A percentile compares a stretch with the other conserved stretches of the same genome.
Conservation (phyloP, 2,329 filamentous ascomycete genomes). For the Cercospora beticola region DNA sequence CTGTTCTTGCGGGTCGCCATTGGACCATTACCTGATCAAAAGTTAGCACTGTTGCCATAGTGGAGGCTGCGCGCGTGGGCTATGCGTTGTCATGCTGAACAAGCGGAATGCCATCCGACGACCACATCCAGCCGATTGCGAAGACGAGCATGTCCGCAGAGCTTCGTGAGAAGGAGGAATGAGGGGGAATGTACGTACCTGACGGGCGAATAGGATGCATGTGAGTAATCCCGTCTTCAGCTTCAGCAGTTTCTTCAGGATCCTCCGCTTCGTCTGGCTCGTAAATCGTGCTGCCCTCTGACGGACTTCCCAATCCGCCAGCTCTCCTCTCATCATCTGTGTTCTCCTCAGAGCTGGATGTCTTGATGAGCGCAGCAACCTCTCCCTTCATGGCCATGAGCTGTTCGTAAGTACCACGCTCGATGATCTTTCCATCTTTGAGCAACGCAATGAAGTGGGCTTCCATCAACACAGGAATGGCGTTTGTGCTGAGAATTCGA, state of each 20-base stretch:
- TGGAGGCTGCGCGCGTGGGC: background rate
- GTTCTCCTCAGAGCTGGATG: conserved; percentile 59
- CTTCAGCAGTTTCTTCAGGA: conserved; percentile 55
- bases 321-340: conserved; percentile 25
- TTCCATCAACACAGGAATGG: conserved; percentile 85
- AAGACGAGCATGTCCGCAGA: conserved; percentile 1
- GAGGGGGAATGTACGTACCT: conserved; percentile 13
- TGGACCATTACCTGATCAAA: conserved; percentile 24
- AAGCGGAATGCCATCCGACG: background rate
- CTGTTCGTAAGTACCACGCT: conserved; percentile 87
- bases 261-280: conserved; percentile 47
- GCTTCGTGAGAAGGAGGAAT: background rate
- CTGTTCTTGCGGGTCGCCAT: conserved; percentile 63
- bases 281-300: conserved; percentile 48
- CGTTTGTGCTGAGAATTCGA: conserved; percentile 89
- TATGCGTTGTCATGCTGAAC: background rate
- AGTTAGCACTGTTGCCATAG: conserved; percentile 5
- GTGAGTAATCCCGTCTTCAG: conserved; percentile 71
- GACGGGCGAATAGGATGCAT: conserved; percentile 69
- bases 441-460: conserved; percentile 86
- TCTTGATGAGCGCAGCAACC: conserved; percentile 79
- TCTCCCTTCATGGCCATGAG: conserved; percentile 92
- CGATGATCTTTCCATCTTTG: conserved; percentile 76
- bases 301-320: conserved; percentile 24
- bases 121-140: background rate